Evolutionary conservation across 1,139 yeast species (phyloP), one percentile per base, ranked within the genome.

Genomic region (Candida sojae): DNA sequence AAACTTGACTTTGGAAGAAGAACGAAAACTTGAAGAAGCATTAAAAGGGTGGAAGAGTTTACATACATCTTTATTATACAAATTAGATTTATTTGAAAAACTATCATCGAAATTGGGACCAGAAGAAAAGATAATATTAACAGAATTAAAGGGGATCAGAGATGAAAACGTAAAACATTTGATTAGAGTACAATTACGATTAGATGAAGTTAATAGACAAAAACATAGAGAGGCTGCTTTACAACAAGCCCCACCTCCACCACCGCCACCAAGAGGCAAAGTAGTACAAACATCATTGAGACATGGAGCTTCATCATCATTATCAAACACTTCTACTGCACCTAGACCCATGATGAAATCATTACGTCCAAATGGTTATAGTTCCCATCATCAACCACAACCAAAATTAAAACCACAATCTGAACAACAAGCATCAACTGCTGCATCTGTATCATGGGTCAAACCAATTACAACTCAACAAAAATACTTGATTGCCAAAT

Each of bases 1-100:
- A 54, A 81, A 83, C 61, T 61, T 84, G 45, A 73, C 80, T 5
- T 60, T 80, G 26, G 92, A 86, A 58, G 86, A 85, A 52, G 68
- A 72, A 21, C 71, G 75, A 36, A 72, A 77, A 21, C 66, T 73
- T 44, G 80, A 75, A 48, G 81, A 76, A 21, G 88, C 92, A 1
- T 66, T 84, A 29, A 80, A 78, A 55, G 91, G 91, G 2, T 86
- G 92, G 92, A 84, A 83, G 57, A 73, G 83, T 7, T 66, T 86
- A 17, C 88, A 84, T 54, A 82, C 88, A 1, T 76, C 80, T 45
- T 71, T 84, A 9, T 70, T 82, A 46, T 81, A 71, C 60, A 81
- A 80, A 56, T 65, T 84, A 39, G 87, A 84, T 35, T 57, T 69
- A 11, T 74, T 85, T 47, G 86, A 83, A 44, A 77, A 76, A 51